These are phyloP conservation scores for Spatholobus suberectus DNA, from an alignment of 306 rosid species.

Conservation along the genomic window DNA sequence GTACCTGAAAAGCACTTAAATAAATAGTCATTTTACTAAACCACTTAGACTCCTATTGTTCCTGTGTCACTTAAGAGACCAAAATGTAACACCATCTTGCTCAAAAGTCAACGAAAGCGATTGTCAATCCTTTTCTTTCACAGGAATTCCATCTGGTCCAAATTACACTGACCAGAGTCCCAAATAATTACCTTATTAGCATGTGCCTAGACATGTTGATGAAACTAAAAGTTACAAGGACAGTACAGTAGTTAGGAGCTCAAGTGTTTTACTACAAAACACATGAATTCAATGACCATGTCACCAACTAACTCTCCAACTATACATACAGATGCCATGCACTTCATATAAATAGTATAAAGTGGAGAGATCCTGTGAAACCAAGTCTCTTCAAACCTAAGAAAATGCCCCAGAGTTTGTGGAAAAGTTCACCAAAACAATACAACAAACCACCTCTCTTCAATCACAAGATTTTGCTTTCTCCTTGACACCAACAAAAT, in stretches of 20 bases:
- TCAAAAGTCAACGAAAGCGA: constrained; percentile 26
- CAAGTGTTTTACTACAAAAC: constrained; percentile 43
- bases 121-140: background rate
- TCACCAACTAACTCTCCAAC: constrained; percentile 40
- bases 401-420: constrained; percentile 43
- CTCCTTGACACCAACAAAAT: constrained; percentile 45
- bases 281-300: constrained; percentile 48
- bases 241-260: constrained; percentile 32
- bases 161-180: background rate
- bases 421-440: constrained; percentile 36
- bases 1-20: constrained; percentile 21
- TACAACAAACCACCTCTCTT: constrained; percentile 43
- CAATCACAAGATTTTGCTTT: constrained; percentile 42
- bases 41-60: constrained; percentile 13
- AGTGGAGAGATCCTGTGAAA: constrained; percentile 36
- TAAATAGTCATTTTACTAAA: constrained; percentile 13
- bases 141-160: constrained; percentile 13
- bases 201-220: constrained; percentile 17
- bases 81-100: constrained; percentile 36
- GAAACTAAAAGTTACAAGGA: constrained; percentile 21
- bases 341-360: constrained; percentile 40
- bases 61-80: constrained; percentile 35
- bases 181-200: background rate
- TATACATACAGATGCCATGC: background rate
- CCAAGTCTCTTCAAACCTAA: constrained; percentile 38